A percentile compares a stretch with the other conserved stretches of the same genome.
These are phyloP conservation scores for Telfairia occidentalis DNA, from an alignment of 331 rosid species.

Conservation along the genomic window DNA sequence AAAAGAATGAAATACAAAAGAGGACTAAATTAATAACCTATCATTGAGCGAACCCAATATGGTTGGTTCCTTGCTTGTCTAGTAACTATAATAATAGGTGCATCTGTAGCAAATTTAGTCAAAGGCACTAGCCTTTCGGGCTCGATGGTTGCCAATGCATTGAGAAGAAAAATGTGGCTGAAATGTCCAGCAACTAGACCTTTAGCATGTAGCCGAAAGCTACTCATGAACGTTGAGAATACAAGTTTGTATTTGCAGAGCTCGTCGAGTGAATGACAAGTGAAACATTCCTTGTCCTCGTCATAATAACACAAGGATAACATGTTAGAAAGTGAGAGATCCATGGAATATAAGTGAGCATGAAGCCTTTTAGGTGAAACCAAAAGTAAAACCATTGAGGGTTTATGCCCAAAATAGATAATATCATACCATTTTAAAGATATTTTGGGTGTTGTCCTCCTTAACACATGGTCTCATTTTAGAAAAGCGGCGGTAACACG, in stretches of 20 bases:
- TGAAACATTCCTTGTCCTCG: slow-evolving; percentile 10
- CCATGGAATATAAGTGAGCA: too few relatives aligned
- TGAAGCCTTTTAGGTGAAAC: too few relatives aligned
- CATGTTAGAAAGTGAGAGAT: too few relatives aligned
- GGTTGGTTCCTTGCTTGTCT: slow-evolving; percentile 15
- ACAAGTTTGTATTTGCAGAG: slow-evolving; percentile 22
- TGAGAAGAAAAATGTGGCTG: slow-evolving; percentile 33
- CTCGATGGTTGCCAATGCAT: slow-evolving; percentile 27
- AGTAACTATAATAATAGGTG: slow-evolving; percentile 23
- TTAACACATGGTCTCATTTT: slow-evolving; percentile 16
- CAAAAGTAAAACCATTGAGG: too few relatives aligned
- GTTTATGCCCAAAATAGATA: too few relatives aligned
- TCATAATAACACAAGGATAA: slow-evolving; percentile 13
- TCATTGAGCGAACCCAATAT: slow-evolving; percentile 20
- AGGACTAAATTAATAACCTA: too few relatives aligned
- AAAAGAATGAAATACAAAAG: too few relatives aligned
- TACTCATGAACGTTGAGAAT: slow-evolving; percentile 28
- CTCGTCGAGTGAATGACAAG: slow-evolving; percentile 16
- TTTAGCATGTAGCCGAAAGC: slow-evolving; percentile 22
- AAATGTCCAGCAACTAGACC: slow-evolving; percentile 34
- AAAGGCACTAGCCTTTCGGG: slow-evolving; percentile 21
- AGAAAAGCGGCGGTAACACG: slow-evolving; percentile 31
- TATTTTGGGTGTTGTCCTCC: too few relatives aligned
- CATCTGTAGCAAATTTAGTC: slow-evolving; percentile 16
- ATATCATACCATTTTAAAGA: too few relatives aligned